Evolutionary conservation across 1,284 basidiomycete genomes (phyloP), one percentile per base, ranked within the genome.

Genomic region (Moesziomyces sp.): DNA sequence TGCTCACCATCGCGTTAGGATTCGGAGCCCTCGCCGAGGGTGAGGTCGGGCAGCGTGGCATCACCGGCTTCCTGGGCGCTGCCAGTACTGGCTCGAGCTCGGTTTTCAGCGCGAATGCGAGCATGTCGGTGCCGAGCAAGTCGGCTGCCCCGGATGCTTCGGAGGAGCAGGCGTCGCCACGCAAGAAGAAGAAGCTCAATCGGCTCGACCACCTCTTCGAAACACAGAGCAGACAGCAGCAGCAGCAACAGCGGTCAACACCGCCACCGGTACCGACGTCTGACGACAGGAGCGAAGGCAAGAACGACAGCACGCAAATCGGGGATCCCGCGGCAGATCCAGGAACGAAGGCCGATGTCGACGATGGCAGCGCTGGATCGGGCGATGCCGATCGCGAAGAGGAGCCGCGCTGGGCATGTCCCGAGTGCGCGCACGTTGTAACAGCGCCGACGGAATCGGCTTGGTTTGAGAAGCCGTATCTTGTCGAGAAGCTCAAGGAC

Each of bases 1-100:
- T 97, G 50, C 90, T 90, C 42, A 89, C 88, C 72, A 88, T 98
- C 5, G 87, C 89, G 18, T 86, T 98, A 28, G 89, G 89, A 1
- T 97, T 99, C 79, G 89, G 90, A 9, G 93, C 93, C 0, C 89
- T 99, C 38, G 93, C 92, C 69, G 86, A 87, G 18, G 86, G 90
- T 43, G 94, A 96, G 83, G 85, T 86, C 2, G 94, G 94, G 1
- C 94, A 97, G 83, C 88, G 88, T 68, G 91, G 89, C 23, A 96
- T 98, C 52, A 92, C 94, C 80, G 89, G 90, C 0, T 99, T 97
- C 85, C 90, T 98, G 66, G 77, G 66, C 23, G 78, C 30, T 59
- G 83, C 28, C 57, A 72, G 84, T 85, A 76, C 77, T 7, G 52
- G 45, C 24, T 21, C 56, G 28, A 45, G 18, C 24, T 13, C 57